Evolutionary conservation across 2,329 filamentous ascomycete genomes (phyloP), one percentile per base, ranked within the genome.

Genomic region (Furcasterigmium furcatum): DNA sequence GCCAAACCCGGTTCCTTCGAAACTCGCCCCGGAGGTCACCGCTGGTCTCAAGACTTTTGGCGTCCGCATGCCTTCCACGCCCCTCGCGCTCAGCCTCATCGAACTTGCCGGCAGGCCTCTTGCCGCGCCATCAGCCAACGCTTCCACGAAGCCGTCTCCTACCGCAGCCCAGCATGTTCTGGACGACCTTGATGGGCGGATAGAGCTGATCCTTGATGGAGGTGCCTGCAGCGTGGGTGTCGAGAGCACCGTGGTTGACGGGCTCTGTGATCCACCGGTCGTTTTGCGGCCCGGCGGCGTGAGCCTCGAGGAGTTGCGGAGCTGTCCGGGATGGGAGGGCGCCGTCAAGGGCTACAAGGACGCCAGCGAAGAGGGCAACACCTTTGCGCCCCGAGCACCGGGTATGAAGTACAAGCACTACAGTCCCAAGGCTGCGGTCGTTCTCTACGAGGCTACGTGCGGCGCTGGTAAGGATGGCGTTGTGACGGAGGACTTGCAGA

Each of bases 381-480:
- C 63, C 1, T 48, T 51, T n/a, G 76, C 78, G 9, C 94, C 94
- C 1, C 77, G 89, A 46, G 94, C 94, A 1, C 94, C 94, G 0
- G 94, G 94, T 1, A 99, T 99, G 94, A 99, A 99, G 68, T 99
- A 99, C 64, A 89, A 94, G 61, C 94, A 99, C 63, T 99, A 99
- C 60, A 95, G 91, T 36, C 94, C 94, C 1, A 88, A 85, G 63
- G 95, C 94, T 1, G 82, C 77, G 38, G 91, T 99, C 3, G 72
- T 95, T 13, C 73, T 97, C 2, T 95, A 91, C 60, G 89, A 96
- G 62, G 67, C 79, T 21, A 64, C 59, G 30, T 69, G 60, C 62
- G 50, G 49, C 12, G 54, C 50, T 10, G 64, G 67, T 19, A 52
- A 55, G 36, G 58, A 58, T 9, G 71, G 71, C 8, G 58, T 75